Evolutionary conservation across 2,329 filamentous ascomycete genomes (phyloP).

Genomic region (Venturia effusa): DNA sequence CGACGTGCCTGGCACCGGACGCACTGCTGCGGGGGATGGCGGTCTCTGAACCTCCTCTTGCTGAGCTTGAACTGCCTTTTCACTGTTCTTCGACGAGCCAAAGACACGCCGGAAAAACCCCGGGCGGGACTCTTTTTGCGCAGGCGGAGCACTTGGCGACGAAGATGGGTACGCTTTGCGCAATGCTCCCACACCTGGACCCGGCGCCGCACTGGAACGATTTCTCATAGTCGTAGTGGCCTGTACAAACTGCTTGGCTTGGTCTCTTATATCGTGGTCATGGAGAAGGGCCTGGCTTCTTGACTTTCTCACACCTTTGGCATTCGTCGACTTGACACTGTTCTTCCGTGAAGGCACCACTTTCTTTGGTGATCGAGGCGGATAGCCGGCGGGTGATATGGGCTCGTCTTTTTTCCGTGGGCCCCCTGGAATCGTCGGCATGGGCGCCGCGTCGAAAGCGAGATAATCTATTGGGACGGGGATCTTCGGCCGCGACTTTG

Average conservation of each 20-base stretch:
- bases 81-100: constrained; percentile 48
- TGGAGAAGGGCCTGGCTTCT: constrained; percentile 29
- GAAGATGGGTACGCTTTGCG: constrained; percentile 29
- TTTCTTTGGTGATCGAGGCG: constrained; percentile 6
- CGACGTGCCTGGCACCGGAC: constrained; percentile 3
- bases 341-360: constrained; percentile 33
- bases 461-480: constrained; percentile 36
- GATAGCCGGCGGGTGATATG: constrained; percentile 21
- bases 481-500: constrained; percentile 18
- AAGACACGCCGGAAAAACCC: constrained; percentile 95
- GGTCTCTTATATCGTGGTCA: constrained; percentile 31
- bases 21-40: constrained; percentile 6
- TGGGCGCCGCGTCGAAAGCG: constrained; percentile 73
- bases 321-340: constrained; percentile 48
- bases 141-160: constrained; percentile 3
- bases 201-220: constrained; percentile 32
- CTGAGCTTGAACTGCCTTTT: constrained; percentile 16
- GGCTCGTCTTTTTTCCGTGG: constrained; percentile 47
- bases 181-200: constrained; percentile 38
- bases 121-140: constrained; percentile 53
- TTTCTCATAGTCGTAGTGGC: constrained; percentile 28
- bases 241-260: constrained; percentile 39
- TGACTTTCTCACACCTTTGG: constrained; percentile 28
- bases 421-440: constrained; percentile 71
- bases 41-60: constrained; percentile 10